Evolutionary conservation across 2,329 filamentous ascomycete species (phyloP).

Genomic region (Aspergillus hiratsukae): DNA sequence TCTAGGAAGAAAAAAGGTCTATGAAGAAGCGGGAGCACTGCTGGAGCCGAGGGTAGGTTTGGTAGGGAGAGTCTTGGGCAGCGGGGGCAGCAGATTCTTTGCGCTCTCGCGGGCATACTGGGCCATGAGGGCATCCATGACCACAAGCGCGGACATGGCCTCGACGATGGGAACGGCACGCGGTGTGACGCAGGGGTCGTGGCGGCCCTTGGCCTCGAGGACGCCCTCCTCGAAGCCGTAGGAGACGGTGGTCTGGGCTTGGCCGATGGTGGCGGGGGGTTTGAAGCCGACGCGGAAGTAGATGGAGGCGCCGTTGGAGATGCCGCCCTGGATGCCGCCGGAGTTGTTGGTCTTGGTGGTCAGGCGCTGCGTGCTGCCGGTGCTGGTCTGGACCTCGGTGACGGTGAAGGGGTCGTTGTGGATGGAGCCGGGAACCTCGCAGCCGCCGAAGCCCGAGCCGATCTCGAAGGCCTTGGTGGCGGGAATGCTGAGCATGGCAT

Average conservation of each 20-base stretch:
- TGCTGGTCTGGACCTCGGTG: slow-evolving; percentile 29
- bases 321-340: slow-evolving; percentile 91
- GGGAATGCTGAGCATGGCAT: slow-evolving; percentile 93
- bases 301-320: slow-evolving; percentile 86
- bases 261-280: slow-evolving; percentile 86
- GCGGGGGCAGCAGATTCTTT: slow-evolving; percentile 43
- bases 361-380: slow-evolving; percentile 51
- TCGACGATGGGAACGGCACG: slow-evolving; percentile 70
- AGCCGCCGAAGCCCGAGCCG: slow-evolving; percentile 85
- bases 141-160: slow-evolving; percentile 80
- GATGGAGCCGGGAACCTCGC: slow-evolving; percentile 76
- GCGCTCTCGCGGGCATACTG: slow-evolving; percentile 63
- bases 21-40: not conserved
- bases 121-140: slow-evolving; percentile 82
- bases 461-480: slow-evolving; percentile 95
- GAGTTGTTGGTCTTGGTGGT: slow-evolving; percentile 92
- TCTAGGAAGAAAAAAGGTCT: not conserved
- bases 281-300: slow-evolving; percentile 97
- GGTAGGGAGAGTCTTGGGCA: slow-evolving; percentile 34
- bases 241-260: slow-evolving; percentile 76
- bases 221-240: slow-evolving; percentile 74
- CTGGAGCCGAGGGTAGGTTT: slow-evolving; percentile 19
- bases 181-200: slow-evolving; percentile 90
- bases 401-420: slow-evolving; percentile 88
- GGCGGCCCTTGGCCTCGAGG: slow-evolving; percentile 85